A percentile compares a stretch with the other conserved stretches of the same genome.
Evolutionary conservation across 78 protist species (phyloP).

Genomic region (Pigoraptor vietnamica): DNA sequence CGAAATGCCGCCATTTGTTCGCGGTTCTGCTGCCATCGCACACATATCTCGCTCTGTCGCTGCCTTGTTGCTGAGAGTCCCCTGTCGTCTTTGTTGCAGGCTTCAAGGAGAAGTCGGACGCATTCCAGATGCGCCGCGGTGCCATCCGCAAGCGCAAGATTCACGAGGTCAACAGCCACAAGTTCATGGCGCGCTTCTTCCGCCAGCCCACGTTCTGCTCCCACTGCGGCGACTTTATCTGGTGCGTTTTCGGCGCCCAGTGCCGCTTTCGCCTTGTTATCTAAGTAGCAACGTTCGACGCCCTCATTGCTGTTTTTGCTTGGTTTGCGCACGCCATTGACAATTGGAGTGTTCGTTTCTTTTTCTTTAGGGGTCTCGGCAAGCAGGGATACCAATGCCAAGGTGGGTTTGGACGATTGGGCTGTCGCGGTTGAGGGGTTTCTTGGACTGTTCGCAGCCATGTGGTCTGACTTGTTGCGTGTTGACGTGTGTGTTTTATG

Average conservation of each 20-base stretch:
- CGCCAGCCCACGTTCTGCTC: slow-evolving; percentile 35
- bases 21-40: no score
- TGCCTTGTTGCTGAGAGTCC: background rate
- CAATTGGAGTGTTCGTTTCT: no score
- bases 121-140: slow-evolving; percentile 5
- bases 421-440: no score
- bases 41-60: background rate
- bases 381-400: slow-evolving; percentile 18
- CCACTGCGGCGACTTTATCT: slow-evolving; percentile 31
- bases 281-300: no score
- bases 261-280: no score
- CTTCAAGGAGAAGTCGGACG: background rate
- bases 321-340: no score
- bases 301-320: no score
- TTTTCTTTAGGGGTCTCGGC: background rate
- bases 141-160: slow-evolving; percentile 21
- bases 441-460: no score
- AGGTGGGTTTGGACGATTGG: background rate
- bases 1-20: background rate
- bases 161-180: slow-evolving; percentile 16
- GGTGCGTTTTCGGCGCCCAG: no score
- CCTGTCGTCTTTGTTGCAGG: background rate
- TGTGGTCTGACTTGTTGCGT: background rate
- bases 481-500: background rate
- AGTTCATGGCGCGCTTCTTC: slow-evolving; percentile 26